Conservation (phyloP, 441 rosid species). For the Populus hybrid region DNA sequence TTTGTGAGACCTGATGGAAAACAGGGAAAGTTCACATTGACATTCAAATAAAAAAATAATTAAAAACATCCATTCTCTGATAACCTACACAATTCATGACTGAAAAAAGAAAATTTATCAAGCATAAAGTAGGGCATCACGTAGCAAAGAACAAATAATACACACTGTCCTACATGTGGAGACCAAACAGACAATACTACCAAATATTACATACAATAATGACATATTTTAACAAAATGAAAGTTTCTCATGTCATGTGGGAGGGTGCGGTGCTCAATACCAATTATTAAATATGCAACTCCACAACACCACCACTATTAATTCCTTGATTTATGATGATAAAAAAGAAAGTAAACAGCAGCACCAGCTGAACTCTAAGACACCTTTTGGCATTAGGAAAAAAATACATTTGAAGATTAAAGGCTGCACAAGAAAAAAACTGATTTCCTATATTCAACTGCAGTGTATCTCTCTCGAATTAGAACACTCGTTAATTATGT, state of each 20-base stretch:
- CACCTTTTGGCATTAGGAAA: neutral
- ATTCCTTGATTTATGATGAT: neutral
- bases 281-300: neutral
- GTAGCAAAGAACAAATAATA: neutral
- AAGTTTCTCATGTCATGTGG: neutral
- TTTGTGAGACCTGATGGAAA: constrained; percentile 55
- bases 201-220: neutral
- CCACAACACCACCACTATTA: neutral
- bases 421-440: neutral
- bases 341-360: neutral
- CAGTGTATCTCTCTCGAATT: neutral
- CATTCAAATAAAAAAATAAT: neutral
- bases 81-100: neutral
- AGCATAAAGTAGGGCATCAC: neutral
- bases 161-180: neutral
- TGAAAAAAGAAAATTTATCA: neutral
- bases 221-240: neutral
- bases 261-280: neutral
- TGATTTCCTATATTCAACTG: neutral
- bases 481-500: neutral
- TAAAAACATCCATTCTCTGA: neutral
- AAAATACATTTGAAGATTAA: neutral
- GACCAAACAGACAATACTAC: neutral
- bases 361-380: neutral
- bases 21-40: neutral